Base-by-base conservation (phyloP, 1,139 yeast species). In the Wickerhamiella pararugosa region DNA sequence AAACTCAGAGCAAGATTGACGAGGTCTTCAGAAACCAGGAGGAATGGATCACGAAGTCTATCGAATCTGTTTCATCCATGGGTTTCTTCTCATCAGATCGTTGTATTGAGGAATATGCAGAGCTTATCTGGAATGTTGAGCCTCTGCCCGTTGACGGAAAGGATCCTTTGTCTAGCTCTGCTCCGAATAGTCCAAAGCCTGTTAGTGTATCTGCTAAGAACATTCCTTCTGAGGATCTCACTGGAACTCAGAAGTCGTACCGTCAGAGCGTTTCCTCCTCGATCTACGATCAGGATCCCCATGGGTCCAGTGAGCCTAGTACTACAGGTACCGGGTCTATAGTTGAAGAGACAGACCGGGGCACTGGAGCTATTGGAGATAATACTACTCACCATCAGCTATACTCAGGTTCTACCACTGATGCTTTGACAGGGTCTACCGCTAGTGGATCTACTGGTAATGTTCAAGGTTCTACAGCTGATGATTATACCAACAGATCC, bases 71-170 rank as follows among this genome's bases (percentile, higher is more conserved):
- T 45, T 94, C 96, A 47, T 83, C 83, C 60, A 81, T 83, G 80
- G 97, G 96, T 7, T 87, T 82, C 72, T 86, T 86, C 65, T 74
- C 83, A 47, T 77, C 90, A 50, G 96, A 86, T 62, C 72, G 96
- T 62, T 84, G 94, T 60, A 79, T 86, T 57, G 82, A 79, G 53
- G 96, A 87, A 60, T 86, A 86, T 53, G 94, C 96, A 30, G 95
- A 83, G 54, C 75, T 79, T 49, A 84, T 86, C 56, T 87, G 96
- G 96, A 80, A 84, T 57, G 74, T 84, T 49, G 94, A 83, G 64
- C 90, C 94, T 15, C 47, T 53, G 25, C 51, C 54, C 25, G 45
- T 48, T 11, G 41, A 47, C 10, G 41, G 33, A 2, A 10, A 26
- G 15, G 40, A 43, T 9, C 37, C 34, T 27, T 8, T 34, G 37